phyloP scores from a whole-genome alignment of 257 asterid genomes.

The Solanum gracilifrons region DNA sequence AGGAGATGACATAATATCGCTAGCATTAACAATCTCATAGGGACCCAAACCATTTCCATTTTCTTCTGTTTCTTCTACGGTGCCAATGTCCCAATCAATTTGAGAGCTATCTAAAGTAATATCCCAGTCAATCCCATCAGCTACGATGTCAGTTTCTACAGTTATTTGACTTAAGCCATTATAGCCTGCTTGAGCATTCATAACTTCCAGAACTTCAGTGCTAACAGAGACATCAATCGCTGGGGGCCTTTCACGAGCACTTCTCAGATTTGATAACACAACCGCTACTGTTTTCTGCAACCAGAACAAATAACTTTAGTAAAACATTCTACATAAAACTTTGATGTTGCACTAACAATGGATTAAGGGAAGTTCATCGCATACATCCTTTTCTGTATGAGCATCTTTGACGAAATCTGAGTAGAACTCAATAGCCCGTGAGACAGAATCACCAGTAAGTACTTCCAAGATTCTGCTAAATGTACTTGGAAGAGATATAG shows the following conservation, averaged over 20 bases:
- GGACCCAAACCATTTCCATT: constrained; percentile 85
- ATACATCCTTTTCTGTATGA: constrained; percentile 72
- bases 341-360: neutral
- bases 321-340: neutral
- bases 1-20: constrained; percentile 51
- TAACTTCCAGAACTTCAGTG: constrained; percentile 38
- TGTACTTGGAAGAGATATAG: constrained; percentile 61
- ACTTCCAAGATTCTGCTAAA: constrained; percentile 62
- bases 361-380: constrained; percentile 7
- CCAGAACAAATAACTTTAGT: neutral
- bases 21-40: constrained; percentile 82
- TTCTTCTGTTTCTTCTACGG: constrained; percentile 64
- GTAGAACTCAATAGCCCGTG: constrained; percentile 65
- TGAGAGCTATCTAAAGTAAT: constrained; percentile 71
- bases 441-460: constrained; percentile 59
- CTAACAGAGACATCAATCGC: constrained; percentile 43
- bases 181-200: constrained; percentile 21
- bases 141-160: constrained; percentile 23
- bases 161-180: constrained; percentile 19
- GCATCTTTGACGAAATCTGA: constrained; percentile 69
- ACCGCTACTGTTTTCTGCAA: constrained; percentile 49
- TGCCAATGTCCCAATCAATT: constrained; percentile 88
- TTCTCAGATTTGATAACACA: constrained; percentile 44
- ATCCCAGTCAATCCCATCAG: constrained; percentile 80
- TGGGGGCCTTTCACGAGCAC: constrained; percentile 59